Evolutionary conservation across 768 basidiomycete genomes (phyloP).

Genomic region (Panaeolus cyanescens): DNA sequence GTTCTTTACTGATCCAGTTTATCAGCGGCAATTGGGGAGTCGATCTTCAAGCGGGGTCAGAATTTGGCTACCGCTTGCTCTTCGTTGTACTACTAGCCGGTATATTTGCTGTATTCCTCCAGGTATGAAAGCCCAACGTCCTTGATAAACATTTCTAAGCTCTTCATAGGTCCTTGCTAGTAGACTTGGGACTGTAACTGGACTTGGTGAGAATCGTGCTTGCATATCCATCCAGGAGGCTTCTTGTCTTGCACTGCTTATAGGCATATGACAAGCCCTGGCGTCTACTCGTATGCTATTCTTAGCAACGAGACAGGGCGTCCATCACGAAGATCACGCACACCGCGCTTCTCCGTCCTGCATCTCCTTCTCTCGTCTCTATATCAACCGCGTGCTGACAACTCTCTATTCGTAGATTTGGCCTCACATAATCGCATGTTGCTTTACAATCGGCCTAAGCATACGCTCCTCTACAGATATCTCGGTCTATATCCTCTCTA

Average conservation of each 20-base stretch:
- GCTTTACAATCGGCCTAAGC: slow-evolving; percentile 63
- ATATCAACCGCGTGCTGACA: neutral
- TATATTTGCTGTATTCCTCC: slow-evolving; percentile 79
- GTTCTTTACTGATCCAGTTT: slow-evolving; percentile 2
- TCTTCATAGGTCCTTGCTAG: slow-evolving; percentile 65
- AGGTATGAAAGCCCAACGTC: slow-evolving; percentile 42
- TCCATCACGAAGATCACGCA: neutral
- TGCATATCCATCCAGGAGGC: neutral
- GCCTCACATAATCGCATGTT: slow-evolving; percentile 63
- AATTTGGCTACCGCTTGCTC: slow-evolving; percentile 83
- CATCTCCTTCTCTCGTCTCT: neutral
- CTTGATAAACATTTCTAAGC: neutral
- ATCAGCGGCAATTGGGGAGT: slow-evolving; percentile 88
- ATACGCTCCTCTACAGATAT: slow-evolving; percentile 59
- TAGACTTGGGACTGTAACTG: slow-evolving; percentile 83
- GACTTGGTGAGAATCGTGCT: slow-evolving; percentile 53
- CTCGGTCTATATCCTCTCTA: slow-evolving; percentile 68
- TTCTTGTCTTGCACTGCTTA: neutral
- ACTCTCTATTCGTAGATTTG: slow-evolving; percentile 34
- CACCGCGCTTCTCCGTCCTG: neutral
- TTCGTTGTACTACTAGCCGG: slow-evolving; percentile 88
- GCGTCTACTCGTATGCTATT: neutral
- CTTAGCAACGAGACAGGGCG: neutral
- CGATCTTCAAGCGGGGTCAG: slow-evolving; percentile 83
- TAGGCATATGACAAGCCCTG: neutral